Base-by-base conservation (phyloP, 768 basidiomycete genomes). In the Tulasnella sp. region DNA sequence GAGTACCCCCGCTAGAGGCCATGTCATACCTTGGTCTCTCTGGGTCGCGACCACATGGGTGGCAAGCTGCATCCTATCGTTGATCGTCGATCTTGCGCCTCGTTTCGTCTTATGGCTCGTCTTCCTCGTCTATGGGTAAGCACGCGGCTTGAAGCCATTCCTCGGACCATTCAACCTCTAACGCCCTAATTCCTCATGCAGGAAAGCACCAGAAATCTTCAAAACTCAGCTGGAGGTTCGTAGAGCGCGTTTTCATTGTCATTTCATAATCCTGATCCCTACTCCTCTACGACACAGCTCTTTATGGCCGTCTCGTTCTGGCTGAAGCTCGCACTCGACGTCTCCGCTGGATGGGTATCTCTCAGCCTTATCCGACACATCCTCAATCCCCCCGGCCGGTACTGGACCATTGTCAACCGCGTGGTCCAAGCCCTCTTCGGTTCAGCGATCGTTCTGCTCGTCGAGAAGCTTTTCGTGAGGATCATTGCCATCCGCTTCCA, bases 401-500 rank as follows among this genome's bases (percentile, higher is more conserved):
- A 87, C 64, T 88, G 86, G 88, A 68, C 71, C 3, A 76, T 79
- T 58, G 70, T 87, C 56, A 86, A 88, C 66, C 80, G 82, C 19
- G 75, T 85, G 27, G 81, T 87, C 80, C 81, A 85, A 77, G 77
- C 75, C 32, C 65, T 80, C 42, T 81, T 80, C 63, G 67, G 76
- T 10, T 69, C 73, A 0, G 66, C 69, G 0, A 55, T 78, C 30
- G 71, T 80, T 48, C 66, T 81, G 1, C 73, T 80, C 11, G 74
- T 69, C 27, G 80, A 81, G 67, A 81, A 80, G 68, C 68, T 85
- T 38, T 81, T 85, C 68, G 69, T 90, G 30, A 85, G 82, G 65
- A 82, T 83, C 61, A 80, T 88, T 47, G 86, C 88, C 27, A 88
- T 88, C 71, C 85, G 81, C 64, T 90, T 89, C 68, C 86, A 89